Base-by-base conservation (phyloP, 805 yeast species). In the Candida ascalaphidarum region DNA sequence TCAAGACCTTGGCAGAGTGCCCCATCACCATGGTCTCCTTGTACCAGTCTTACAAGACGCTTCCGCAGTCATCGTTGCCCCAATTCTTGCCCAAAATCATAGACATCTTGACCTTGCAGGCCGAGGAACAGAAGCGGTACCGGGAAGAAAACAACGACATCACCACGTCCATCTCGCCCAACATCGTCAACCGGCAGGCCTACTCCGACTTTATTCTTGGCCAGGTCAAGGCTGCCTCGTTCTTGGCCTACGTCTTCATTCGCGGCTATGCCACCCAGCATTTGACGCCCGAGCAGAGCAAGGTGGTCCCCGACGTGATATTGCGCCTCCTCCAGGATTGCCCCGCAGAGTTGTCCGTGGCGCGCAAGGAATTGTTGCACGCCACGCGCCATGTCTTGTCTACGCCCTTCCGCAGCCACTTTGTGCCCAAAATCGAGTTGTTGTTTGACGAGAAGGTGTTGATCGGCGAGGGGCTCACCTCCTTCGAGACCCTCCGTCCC, bases 1-100 rank as follows among this genome's bases (percentile, higher is more conserved):
- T 92, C 66, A 88, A 86, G 49, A 84, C 89, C 10, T 68, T 92
- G 34, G 83, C 95, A 0, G 99, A 92, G 52, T 88, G 97, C 49
- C 99, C 99, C 7, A 89, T 92, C 22, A 86, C 95, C 4, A 81
- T 92, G 78, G 98, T 92, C 3, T 76, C 95, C 6, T 62, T 94
- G 29, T 85, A 84, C 44, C 82, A 95, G 1, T 77, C 95, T 0
- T 86, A 88, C 58, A 84, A 86, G 48, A 74, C 74, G 20, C 56
- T 85, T 29, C 82, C 81, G 1, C 71, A 73, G 26, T 59, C 81
- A 0, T 74, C 89, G 3, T 63, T 92, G 18, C 83, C 88, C 2
- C 61, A 58, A 12, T 83, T 89, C 38, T 70, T 88, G 27, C 96
- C 97, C 1, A 74, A 78, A 31, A 81, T 89, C 14, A 75, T 94